Percentiles rank a stretch among this genome's conserved stretches.
phyloP scores from a whole-genome alignment of 768 basidiomycete genomes.

The Mycena chlorophos region DNA sequence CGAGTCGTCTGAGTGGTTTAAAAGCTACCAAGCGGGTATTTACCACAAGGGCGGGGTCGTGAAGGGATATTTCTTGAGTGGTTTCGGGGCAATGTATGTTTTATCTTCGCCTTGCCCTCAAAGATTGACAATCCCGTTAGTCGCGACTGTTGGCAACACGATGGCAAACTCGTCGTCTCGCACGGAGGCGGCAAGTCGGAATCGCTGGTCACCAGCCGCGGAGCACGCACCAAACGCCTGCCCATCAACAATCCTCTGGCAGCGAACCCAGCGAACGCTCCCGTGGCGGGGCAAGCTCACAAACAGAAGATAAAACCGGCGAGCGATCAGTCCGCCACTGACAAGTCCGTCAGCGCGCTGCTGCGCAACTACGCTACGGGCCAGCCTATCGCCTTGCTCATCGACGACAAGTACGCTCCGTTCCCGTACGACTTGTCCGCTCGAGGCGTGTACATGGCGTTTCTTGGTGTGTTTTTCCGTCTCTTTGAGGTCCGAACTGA shows the following conservation, averaged over 20 bases:
- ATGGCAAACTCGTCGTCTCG: slow-evolving; percentile 74
- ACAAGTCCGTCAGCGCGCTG: slow-evolving; percentile 71
- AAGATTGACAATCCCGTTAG: slow-evolving; percentile 35
- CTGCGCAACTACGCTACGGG: slow-evolving; percentile 53
- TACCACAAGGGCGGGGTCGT: slow-evolving; percentile 61
- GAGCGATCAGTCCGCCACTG: slow-evolving; percentile 66
- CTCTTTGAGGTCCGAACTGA: not conserved
- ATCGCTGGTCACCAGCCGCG: not conserved
- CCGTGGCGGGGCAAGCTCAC: slow-evolving; percentile 31
- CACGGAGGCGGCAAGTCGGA: slow-evolving; percentile 66
- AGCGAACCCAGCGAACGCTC: slow-evolving; percentile 70
- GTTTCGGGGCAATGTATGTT: slow-evolving; percentile 62
- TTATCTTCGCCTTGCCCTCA: not conserved
- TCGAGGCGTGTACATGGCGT: slow-evolving; percentile 50
- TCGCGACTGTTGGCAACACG: slow-evolving; percentile 65
- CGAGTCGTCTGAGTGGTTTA: slow-evolving; percentile 74
- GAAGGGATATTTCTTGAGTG: slow-evolving; percentile 77
- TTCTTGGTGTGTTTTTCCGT: slow-evolving; percentile 32
- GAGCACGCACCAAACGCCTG: not conserved
- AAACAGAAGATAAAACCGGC: slow-evolving; percentile 49
- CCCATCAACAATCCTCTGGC: too few relatives aligned
- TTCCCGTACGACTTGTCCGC: slow-evolving; percentile 71
- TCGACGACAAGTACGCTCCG: slow-evolving; percentile 69
- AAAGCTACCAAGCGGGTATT: slow-evolving; percentile 79
- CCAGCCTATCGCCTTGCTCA: slow-evolving; percentile 67